phyloP scores from a whole-genome alignment of 2,329 filamentous ascomycete genomes.

The Fusarium lateritium region DNA sequence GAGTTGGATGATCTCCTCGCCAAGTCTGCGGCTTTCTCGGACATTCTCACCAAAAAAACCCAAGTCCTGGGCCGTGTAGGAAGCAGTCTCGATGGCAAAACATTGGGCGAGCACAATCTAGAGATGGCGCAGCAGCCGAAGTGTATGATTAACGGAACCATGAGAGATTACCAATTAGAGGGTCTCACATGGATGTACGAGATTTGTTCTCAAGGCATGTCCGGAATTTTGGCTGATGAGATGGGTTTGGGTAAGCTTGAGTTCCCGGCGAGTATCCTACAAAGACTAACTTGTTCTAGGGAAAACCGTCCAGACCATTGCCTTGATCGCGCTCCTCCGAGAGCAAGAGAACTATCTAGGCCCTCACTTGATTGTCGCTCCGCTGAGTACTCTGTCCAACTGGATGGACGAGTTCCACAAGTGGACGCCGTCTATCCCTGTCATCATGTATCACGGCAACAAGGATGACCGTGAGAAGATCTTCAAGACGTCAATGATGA shows the following conservation, averaged over 20 bases:
- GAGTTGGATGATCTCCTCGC: slow-evolving; percentile 72
- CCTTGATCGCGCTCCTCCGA: slow-evolving; percentile 86
- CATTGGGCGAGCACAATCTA: slow-evolving; percentile 75
- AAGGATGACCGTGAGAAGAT: slow-evolving; percentile 83
- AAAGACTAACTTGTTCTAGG: slow-evolving; percentile 60
- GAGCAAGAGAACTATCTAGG: slow-evolving; percentile 88
- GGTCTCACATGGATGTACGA: slow-evolving; percentile 97
- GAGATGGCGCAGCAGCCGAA: slow-evolving; percentile 88
- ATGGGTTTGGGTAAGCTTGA: slow-evolving; percentile 80
- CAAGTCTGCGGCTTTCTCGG: slow-evolving; percentile 73
- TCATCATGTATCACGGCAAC: slow-evolving; percentile 90
- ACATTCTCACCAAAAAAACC: slow-evolving; percentile 75
- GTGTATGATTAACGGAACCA: slow-evolving; percentile 86
- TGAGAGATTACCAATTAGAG: slow-evolving; percentile 95
- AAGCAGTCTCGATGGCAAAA: slow-evolving; percentile 71
- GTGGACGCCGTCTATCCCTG: slow-evolving; percentile 91
- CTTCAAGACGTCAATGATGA: slow-evolving; percentile 79
- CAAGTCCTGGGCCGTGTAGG: slow-evolving; percentile 74
- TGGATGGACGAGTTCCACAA: slow-evolving; percentile 95
- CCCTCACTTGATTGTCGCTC: slow-evolving; percentile 91
- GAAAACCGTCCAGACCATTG: slow-evolving; percentile 93
- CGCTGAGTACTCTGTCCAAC: slow-evolving; percentile 91
- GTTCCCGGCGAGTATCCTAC: fast-evolving
- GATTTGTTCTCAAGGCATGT: slow-evolving; percentile 83
- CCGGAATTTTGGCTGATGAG: slow-evolving; percentile 92